Evolutionary conservation across 176 grass and related monocot species (phyloP), one percentile per base, ranked within the genome.

Genomic region (Triticum turgidum): DNA sequence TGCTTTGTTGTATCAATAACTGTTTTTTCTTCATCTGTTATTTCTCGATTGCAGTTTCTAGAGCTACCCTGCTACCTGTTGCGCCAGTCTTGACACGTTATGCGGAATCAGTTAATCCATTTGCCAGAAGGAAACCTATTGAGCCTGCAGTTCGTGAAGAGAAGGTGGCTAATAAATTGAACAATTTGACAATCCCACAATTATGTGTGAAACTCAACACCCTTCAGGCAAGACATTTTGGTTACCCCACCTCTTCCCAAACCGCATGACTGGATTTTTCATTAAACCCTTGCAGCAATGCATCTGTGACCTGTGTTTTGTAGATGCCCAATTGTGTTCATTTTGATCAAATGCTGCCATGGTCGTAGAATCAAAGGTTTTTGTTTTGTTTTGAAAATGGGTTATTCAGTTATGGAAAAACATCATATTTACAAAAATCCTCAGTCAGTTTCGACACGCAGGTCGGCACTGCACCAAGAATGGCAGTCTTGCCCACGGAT

Each of bases 181-280:
- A 92, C 75, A 83, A 80, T 67, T 81, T 98, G 80, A 87, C 87
- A 6, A 85, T 92, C 18, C 72, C 71, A 35, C 93, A 93, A 84
- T 85, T 98, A 45, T 98, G 95, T 90, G 93, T 95, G 69, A 98
- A 98, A 90, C 91, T 98, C 45, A 98, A 95, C 82, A 93, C 95
- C 21, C 89, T 98, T 73, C 89, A 92, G 82, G 95, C 92, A 54
- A 95, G 93, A 82, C 34, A 69, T 84, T 64, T 88, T 68, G 15
- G 30, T 80, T 78, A 44, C 72, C n/a, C 49, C 47, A 5, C n/a
- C 41, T 38, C 76, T 12, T 34, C 76, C 58, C 86, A 44, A 52
- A 10, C 45, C 29, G 63, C 24, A 34, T 5, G 18, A 61, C 15
- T 70, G 34, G 9, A 11, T 8, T 13, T 69, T 88, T 62, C 20